Base-by-base conservation (phyloP, 345 rosid species). In the Angophora floribunda region DNA sequence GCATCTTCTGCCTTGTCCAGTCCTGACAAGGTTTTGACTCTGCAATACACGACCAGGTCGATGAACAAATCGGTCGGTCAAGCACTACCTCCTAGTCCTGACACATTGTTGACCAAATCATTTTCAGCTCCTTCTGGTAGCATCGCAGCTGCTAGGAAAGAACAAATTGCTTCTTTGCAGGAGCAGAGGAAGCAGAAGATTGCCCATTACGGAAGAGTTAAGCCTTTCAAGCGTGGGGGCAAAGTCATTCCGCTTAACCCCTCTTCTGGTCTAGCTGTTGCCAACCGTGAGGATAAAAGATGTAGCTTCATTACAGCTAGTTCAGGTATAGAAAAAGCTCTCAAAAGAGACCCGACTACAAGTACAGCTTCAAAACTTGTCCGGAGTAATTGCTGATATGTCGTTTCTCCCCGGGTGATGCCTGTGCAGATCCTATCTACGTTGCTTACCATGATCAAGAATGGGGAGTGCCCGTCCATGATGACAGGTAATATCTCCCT, bases 401-500 rank as follows among this genome's bases (percentile, higher is more conserved):
- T 24, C 15, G 55, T 59, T 15, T 75, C 28, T 5, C 49, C 49
- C 49, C 10, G 26, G 84, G 26, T 21, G 8, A 15, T 24, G 28
- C 59, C n/a, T 67, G 21, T 50, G 47, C 94, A 96, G 97, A 96
- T 92, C 96, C 95, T 53, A 86, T 94, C 50, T 95, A 94, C 88
- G 95, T 95, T 26, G 95, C 94, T 89, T 96, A 94, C 91, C 97
- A 95, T 89, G 97, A 96, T 87, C 89, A 92, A 87, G 98, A 95
- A 93, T 96, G 98, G 97, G 98, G 98, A 86, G 95, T 96, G 87
- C 94, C 97, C 52, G 94, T 93, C 53, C 95, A 96, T 86, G 94
- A 95, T 91, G 98, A 96, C 88, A 93, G 88, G 97, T 94, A 87
- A 89, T 59, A 85, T 63, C 17, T 41, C 78, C 52, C 21, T 51